Base-by-base conservation (phyloP, 345 rosid species). In the Melaleuca alternifolia region DNA sequence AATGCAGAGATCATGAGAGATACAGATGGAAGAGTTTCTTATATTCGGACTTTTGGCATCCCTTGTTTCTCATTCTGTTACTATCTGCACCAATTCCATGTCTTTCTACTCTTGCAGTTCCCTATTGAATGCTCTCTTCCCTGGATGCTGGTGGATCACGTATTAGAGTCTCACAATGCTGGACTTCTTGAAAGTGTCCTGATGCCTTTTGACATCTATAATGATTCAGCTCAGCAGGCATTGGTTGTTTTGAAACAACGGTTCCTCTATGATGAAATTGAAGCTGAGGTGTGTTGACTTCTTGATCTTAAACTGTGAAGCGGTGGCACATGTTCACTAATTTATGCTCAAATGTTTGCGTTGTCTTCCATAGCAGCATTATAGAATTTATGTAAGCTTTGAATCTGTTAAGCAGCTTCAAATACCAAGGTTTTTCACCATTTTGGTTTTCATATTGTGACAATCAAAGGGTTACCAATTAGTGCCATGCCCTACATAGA, bases 141-240 rank as follows among this genome's bases (percentile, higher is more conserved):
- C 83, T 97, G 99, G 99, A 97, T 97, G 99, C 90, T 97, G 91
- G 93, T 95, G 89, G 99, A 95, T 88, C 93, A 97, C 86, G 92
- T 95, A 88, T 96, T 97, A 26, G 99, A 95, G 87, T 91, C 94
- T 86, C 97, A 91, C 76, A 94, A 92, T 91, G 89, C 96, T 41
- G 98, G 98, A 85, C 96, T 96, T 91, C 92, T 97, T 89, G 99
- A 97, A 91, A 97, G 98, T 90, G 93, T 94, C 86, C 91, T 97
- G 87, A 91, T 95, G 89, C 98, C 99, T 89, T 96, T 97, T 92
- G 99, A 97, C 88, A 93, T 96, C 84, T 97, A 97, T 88, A 97
- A 97, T 92, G 99, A 97, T 93, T 96, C 99, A 18, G 99, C 99
- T 88, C 99, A 97, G 93, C 98, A 95, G 90, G 99, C 99, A 86